Percentiles rank a stretch among this genome's conserved stretches.
These are phyloP conservation scores for Beta corolliflora DNA, from an alignment of 179 eudicot species.

Conservation along the genomic window DNA sequence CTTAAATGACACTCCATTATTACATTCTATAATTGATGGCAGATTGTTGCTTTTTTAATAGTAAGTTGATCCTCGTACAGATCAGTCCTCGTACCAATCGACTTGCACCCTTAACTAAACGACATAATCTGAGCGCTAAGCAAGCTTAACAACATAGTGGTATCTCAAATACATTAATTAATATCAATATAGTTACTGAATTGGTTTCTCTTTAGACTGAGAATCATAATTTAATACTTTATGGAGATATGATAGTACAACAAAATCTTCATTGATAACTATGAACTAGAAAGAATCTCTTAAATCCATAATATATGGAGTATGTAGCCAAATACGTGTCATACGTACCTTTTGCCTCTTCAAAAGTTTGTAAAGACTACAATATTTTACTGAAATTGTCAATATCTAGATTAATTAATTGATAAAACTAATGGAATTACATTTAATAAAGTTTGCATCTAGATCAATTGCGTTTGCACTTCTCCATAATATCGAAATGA, in stretches of 20 bases:
- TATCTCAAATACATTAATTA: not conserved
- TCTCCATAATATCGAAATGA: no score
- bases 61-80: not conserved
- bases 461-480: no score
- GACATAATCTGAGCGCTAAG: constrained; percentile 12
- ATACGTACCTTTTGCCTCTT: not conserved
- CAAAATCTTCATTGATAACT: constrained; percentile 15
- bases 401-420: no score
- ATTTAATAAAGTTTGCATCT: no score
- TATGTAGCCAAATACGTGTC: not conserved
- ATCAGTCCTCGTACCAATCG: constrained; percentile 7
- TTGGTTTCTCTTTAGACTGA: not conserved
- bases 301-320: not conserved
- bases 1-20: not conserved
- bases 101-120: not conserved
- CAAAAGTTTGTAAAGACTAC: not conserved
- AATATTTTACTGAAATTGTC: no score
- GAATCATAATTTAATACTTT: not conserved
- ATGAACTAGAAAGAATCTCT: constrained; percentile 5
- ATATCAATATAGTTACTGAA: not conserved
- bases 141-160: not conserved
- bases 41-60: not conserved
- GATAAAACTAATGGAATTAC: no score
- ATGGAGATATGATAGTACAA: constrained; percentile 18
- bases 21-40: not conserved